Evolutionary conservation across 768 basidiomycete genomes (phyloP).

Genomic region (Hygrophoropsis aurantiaca): DNA sequence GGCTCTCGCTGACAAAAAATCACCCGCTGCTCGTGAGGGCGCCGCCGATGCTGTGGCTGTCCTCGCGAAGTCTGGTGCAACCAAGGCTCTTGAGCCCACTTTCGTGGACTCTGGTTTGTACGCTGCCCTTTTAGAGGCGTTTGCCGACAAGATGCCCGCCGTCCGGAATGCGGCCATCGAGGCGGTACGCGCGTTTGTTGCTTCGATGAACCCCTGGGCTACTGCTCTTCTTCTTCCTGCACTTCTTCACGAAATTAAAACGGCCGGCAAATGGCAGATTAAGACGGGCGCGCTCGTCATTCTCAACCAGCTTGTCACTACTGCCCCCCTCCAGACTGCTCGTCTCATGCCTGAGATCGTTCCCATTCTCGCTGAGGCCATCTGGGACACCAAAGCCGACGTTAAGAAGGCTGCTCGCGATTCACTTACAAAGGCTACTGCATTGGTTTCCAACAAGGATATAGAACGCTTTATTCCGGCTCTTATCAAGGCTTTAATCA

Average conservation of each 20-base stretch:
- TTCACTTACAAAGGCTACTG: constrained; percentile 91
- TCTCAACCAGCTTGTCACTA: constrained; percentile 84
- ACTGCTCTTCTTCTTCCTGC: constrained; percentile 78
- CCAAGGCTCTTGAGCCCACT: constrained; percentile 83
- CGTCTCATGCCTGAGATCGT: constrained; percentile 94
- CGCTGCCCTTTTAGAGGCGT: constrained; percentile 82
- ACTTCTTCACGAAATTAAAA: constrained; percentile 91
- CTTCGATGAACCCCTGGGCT: constrained; percentile 88
- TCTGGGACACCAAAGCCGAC: constrained; percentile 98
- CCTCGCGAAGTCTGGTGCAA: constrained; percentile 68
- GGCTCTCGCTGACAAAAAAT: constrained; percentile 95
- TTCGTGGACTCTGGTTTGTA: constrained; percentile 88
- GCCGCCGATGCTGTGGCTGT: constrained; percentile 71
- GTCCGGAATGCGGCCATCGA: constrained; percentile 83
- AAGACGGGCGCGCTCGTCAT: constrained; percentile 84
- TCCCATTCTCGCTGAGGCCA: constrained; percentile 90
- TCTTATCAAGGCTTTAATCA: constrained; percentile 95
- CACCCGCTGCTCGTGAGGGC: constrained; percentile 86
- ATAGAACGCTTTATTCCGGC: constrained; percentile 96
- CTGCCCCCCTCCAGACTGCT: constrained; percentile 80
- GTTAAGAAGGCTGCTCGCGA: constrained; percentile 98
- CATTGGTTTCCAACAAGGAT: constrained; percentile 97
- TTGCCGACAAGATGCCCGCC: constrained; percentile 93
- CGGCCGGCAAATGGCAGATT: constrained; percentile 96
- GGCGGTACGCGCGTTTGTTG: constrained; percentile 74